Conservation (phyloP, 352 stramenopile species). For the Globisporangium ultimum region DNA sequence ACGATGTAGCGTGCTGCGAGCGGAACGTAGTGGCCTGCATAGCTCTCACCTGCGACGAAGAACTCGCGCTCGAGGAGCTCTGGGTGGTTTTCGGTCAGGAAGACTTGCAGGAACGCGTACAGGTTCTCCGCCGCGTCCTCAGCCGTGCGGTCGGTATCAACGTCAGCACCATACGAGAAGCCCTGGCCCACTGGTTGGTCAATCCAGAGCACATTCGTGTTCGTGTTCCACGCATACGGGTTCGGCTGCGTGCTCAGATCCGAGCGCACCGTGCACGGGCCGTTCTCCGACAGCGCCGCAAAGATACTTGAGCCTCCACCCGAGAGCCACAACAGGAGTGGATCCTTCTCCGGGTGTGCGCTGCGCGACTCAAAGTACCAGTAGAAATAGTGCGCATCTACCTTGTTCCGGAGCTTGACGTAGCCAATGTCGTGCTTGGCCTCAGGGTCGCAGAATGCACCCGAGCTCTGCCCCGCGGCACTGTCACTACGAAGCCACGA, state of each 20-base stretch:
- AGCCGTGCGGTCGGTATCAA: conserved; percentile 25
- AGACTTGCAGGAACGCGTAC: conserved; percentile 41
- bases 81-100: conserved; percentile 36
- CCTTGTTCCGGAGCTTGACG: conserved; percentile 46
- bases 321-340: conserved; percentile 58
- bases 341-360: conserved; percentile 29
- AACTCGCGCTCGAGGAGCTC: conserved; percentile 38
- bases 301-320: conserved; percentile 43
- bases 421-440: conserved; percentile 46
- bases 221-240: conserved; percentile 45
- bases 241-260: conserved; percentile 37
- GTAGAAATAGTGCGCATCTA: conserved; percentile 67
- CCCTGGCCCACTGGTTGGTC: conserved; percentile 46
- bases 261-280: conserved; percentile 34
- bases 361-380: conserved; percentile 55
- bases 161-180: conserved; percentile 36
- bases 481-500: not conserved
- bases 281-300: conserved; percentile 49
- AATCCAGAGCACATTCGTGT: conserved; percentile 59
- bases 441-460: conserved; percentile 29
- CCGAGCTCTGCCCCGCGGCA: not conserved
- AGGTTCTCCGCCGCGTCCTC: conserved; percentile 37
- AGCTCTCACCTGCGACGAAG: conserved; percentile 53
- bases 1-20: conserved; percentile 50
- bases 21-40: conserved; percentile 54